Conservation (phyloP, 768 basidiomycete species). For the Scleroderma bovista region DNA sequence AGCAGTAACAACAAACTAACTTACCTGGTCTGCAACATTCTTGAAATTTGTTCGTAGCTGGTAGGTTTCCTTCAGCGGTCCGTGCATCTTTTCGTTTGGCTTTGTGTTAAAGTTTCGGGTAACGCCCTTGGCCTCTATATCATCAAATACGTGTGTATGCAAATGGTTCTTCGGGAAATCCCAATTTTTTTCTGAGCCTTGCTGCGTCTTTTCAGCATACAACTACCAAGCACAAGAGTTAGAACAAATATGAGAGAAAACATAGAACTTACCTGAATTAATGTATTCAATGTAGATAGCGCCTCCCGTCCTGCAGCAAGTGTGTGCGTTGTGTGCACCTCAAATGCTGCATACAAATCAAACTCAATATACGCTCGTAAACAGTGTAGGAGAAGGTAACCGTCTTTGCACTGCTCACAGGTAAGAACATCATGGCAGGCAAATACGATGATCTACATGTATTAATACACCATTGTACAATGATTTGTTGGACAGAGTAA, state of each 20-base stretch:
- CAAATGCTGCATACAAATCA: slow-evolving; percentile 23
- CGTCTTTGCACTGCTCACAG: slow-evolving; percentile 1
- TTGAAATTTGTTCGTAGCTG: slow-evolving; percentile 29
- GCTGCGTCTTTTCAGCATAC: not conserved
- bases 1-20: not conserved
- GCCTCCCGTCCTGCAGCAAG: slow-evolving; percentile 15
- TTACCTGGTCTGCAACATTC: slow-evolving; percentile 27
- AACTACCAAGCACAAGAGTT: not conserved
- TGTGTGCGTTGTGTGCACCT: slow-evolving; percentile 28
- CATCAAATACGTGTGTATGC: slow-evolving; percentile 27
- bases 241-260: not conserved
- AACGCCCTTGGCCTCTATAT: slow-evolving; percentile 29
- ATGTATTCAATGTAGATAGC: slow-evolving; percentile 21
- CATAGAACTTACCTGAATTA: slow-evolving; percentile 12
- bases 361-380: slow-evolving; percentile 28
- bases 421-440: slow-evolving; percentile 21
- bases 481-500: too few species aligned
- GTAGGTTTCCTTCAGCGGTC: slow-evolving; percentile 21
- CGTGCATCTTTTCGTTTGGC: slow-evolving; percentile 27
- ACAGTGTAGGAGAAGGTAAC: slow-evolving; percentile 21
- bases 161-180: slow-evolving; percentile 31
- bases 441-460: slow-evolving; percentile 25
- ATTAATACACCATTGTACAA: too few species aligned
- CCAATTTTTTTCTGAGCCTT: slow-evolving; percentile 20
- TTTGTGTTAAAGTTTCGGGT: slow-evolving; percentile 28